phyloP scores from a whole-genome alignment of 1,284 basidiomycete species.

The Naganishia cerealis region DNA sequence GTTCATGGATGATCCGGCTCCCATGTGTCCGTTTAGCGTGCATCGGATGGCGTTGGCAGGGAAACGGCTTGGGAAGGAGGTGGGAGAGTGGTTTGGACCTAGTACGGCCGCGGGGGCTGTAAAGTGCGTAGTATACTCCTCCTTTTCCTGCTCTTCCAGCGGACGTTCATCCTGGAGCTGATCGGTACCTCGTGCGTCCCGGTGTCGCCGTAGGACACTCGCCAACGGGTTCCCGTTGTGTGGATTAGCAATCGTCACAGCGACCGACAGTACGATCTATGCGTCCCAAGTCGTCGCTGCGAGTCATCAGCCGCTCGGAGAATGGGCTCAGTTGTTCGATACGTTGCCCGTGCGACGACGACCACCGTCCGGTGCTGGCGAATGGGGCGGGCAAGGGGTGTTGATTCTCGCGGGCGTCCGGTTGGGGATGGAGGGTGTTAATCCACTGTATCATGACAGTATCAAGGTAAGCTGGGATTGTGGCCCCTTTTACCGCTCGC shows the following conservation, averaged over 20 bases:
- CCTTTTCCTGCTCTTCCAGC: neutral
- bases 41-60: constrained; percentile 94
- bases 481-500: too few relatives aligned
- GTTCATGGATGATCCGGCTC: constrained; percentile 89
- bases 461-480: constrained; percentile 69
- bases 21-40: constrained; percentile 88
- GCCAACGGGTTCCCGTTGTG: constrained; percentile 77
- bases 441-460: constrained; percentile 89
- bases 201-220: constrained; percentile 62
- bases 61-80: constrained; percentile 89
- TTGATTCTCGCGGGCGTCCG: constrained; percentile 82
- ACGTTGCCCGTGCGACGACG: constrained; percentile 31
- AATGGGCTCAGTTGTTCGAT: constrained; percentile 37
- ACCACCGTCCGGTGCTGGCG: constrained; percentile 6
- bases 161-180: constrained; percentile 7
- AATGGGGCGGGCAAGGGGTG: constrained; percentile 82
- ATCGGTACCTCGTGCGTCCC: neutral
- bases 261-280: constrained; percentile 79
- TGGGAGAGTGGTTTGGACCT: constrained; percentile 97
- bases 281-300: constrained; percentile 81
- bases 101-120: constrained; percentile 94
- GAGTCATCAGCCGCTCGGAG: constrained; percentile 59
- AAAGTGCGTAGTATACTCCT: constrained; percentile 62
- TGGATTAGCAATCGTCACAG: constrained; percentile 77
- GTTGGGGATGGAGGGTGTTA: constrained; percentile 87